phyloP scores from a whole-genome alignment of 1,139 yeast species.

The Hansenula sp. region DNA sequence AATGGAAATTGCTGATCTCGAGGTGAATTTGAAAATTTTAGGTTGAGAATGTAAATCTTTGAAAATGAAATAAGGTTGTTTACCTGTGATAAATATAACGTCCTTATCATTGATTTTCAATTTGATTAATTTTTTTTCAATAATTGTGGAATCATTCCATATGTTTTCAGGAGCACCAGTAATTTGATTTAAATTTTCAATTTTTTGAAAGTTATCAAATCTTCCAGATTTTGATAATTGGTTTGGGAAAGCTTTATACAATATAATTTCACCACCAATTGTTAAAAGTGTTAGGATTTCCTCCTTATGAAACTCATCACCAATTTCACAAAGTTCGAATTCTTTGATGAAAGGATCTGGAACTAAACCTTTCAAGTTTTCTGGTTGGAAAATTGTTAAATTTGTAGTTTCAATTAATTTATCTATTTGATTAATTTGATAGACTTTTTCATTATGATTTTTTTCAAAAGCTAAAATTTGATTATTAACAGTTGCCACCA shows the following conservation, averaged over 20 bases:
- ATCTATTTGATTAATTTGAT: slow-evolving; percentile 58
- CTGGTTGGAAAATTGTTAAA: slow-evolving; percentile 48
- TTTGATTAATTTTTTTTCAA: slow-evolving; percentile 66
- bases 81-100: slow-evolving; percentile 72
- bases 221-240: slow-evolving; percentile 30
- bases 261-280: slow-evolving; percentile 71
- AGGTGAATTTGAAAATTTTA: slow-evolving; percentile 63
- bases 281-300: slow-evolving; percentile 72
- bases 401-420: slow-evolving; percentile 50
- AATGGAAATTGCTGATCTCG: slow-evolving; percentile 60
- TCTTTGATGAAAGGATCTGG: slow-evolving; percentile 80
- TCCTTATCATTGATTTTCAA: slow-evolving; percentile 56
- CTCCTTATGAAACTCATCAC: slow-evolving; percentile 44
- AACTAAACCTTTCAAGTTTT: slow-evolving; percentile 45
- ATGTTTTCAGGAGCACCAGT: slow-evolving; percentile 82
- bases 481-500: slow-evolving; percentile 75
- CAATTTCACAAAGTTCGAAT: slow-evolving; percentile 61
- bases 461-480: slow-evolving; percentile 62
- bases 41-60: slow-evolving; percentile 66
- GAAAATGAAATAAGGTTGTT: slow-evolving; percentile 63
- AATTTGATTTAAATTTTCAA: slow-evolving; percentile 39
- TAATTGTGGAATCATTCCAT: slow-evolving; percentile 60
- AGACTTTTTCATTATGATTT: slow-evolving; percentile 63
- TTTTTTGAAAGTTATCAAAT: slow-evolving; percentile 43
- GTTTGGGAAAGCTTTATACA: slow-evolving; percentile 49